phyloP scores from a whole-genome alignment of 306 rosid species.

The Sicyos edulis region DNA sequence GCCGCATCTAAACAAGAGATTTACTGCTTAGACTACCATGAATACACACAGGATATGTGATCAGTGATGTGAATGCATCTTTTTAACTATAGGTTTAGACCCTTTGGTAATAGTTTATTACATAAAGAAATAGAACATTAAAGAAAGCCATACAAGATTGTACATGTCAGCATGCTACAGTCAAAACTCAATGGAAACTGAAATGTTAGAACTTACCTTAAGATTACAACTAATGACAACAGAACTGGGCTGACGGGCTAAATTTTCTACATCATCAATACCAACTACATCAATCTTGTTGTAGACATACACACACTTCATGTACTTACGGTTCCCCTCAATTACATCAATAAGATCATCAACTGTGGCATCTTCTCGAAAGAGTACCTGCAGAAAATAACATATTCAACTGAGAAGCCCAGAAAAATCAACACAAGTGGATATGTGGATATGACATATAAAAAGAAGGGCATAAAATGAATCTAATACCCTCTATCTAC shows the following conservation, averaged over 20 bases:
- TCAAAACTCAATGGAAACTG: background rate
- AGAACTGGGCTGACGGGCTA: conserved; percentile 89
- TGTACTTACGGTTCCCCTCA: conserved; percentile 97
- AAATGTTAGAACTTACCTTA: conserved; percentile 46
- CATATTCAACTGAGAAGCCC: background rate
- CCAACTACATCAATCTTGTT: conserved; percentile 97
- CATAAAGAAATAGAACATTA: background rate
- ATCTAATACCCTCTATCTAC: background rate
- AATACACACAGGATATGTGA: background rate
- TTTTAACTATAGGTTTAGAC: background rate
- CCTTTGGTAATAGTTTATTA: background rate
- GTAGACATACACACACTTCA: conserved; percentile 96
- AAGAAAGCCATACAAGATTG: background rate
- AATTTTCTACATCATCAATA: conserved; percentile 89
- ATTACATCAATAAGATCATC: conserved; percentile 98
- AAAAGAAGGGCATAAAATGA: background rate
- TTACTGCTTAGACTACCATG: conserved; percentile 4
- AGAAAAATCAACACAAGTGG: background rate
- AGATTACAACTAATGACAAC: conserved; percentile 96
- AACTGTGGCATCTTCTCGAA: conserved; percentile 97
- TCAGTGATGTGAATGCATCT: background rate
- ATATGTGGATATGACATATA: background rate
- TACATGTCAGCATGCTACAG: background rate
- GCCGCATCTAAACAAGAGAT: background rate
- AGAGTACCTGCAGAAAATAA: conserved; percentile 56